Percentiles rank a stretch among this genome's conserved stretches.
Conservation (phyloP, 1,284 basidiomycete genomes). For the Mycosarcoma maydis region DNA sequence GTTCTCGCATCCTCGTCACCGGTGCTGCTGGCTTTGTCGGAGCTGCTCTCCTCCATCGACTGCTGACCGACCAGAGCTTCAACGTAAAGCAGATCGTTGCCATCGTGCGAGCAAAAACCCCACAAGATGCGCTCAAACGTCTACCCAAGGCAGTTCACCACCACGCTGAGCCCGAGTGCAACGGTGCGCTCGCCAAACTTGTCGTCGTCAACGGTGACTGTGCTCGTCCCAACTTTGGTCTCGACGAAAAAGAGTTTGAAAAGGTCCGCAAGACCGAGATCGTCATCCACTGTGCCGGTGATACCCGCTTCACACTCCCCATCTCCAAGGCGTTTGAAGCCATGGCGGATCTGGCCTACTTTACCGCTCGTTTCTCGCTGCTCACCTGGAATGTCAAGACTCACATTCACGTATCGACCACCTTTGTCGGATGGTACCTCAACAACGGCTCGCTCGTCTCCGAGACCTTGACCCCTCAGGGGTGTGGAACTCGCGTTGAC, state of each 20-base stretch:
- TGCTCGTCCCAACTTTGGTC: constrained; percentile 38
- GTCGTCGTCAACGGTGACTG: constrained; percentile 47
- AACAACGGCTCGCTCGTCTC: constrained; percentile 41
- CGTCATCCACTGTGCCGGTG: constrained; percentile 49
- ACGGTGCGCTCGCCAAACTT: constrained; percentile 29
- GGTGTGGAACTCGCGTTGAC: constrained; percentile 26
- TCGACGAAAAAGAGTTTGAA: constrained; percentile 32
- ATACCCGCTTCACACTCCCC: constrained; percentile 45
- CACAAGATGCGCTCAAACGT: constrained; percentile 37
- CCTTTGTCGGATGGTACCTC: constrained; percentile 49
- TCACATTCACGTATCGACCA: constrained; percentile 50
- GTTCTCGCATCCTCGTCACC: constrained; percentile 41
- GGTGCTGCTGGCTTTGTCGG: constrained; percentile 51
- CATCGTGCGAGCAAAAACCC: constrained; percentile 41
- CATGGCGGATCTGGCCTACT: constrained; percentile 44
- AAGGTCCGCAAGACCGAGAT: constrained; percentile 46
- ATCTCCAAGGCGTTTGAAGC: constrained; percentile 34
- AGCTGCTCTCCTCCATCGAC: constrained; percentile 38
- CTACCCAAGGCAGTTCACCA: constrained; percentile 40
- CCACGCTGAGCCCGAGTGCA: constrained; percentile 20
- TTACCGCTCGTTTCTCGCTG: constrained; percentile 45
- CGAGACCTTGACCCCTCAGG: constrained; percentile 36
- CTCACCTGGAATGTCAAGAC: constrained; percentile 50
- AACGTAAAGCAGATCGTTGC: constrained; percentile 45
- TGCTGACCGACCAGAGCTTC: constrained; percentile 27